Conservation (phyloP, 805 yeast genomes). For the Metschnikowia baotianmanensis region DNA sequence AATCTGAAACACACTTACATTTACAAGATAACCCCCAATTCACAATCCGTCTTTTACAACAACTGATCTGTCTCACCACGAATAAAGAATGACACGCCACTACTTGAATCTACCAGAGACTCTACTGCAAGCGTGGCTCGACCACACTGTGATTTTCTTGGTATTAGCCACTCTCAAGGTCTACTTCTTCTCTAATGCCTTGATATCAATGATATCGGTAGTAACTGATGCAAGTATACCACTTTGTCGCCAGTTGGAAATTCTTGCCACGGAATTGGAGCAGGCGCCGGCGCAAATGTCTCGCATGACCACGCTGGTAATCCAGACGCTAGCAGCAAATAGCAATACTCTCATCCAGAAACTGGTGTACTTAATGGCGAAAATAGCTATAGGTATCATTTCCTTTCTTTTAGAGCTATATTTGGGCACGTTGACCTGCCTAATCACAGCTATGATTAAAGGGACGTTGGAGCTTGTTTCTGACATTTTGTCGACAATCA, state of each 20-base stretch:
- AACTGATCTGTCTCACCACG: too few relatives aligned
- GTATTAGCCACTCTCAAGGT: slow-evolving; percentile 60
- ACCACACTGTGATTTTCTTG: slow-evolving; percentile 58
- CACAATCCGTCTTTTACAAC: too few relatives aligned
- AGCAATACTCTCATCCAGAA: slow-evolving; percentile 54
- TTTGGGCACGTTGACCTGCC: slow-evolving; percentile 84
- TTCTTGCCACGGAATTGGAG: slow-evolving; percentile 21
- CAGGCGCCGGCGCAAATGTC: slow-evolving; percentile 60
- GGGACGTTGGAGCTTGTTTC: slow-evolving; percentile 58
- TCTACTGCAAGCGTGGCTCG: slow-evolving; percentile 64
- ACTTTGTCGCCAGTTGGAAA: slow-evolving; percentile 50
- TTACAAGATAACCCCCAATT: not conserved
- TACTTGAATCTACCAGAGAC: slow-evolving; percentile 52
- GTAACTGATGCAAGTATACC: slow-evolving; percentile 30
- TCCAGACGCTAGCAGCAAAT: slow-evolving; percentile 47
- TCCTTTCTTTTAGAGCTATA: slow-evolving; percentile 47
- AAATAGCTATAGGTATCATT: slow-evolving; percentile 11
- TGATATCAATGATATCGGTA: slow-evolving; percentile 38
- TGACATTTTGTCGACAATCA: slow-evolving; percentile 59
- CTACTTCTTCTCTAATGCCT: slow-evolving; percentile 49
- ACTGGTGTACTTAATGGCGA: slow-evolving; percentile 57
- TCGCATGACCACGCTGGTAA: slow-evolving; percentile 49
- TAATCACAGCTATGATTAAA: slow-evolving; percentile 69
- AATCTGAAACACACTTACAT: not conserved
- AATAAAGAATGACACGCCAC: slow-evolving; percentile 6